Base-by-base conservation (phyloP, 805 yeast species). In the Lachancea lanzarotensis region DNA sequence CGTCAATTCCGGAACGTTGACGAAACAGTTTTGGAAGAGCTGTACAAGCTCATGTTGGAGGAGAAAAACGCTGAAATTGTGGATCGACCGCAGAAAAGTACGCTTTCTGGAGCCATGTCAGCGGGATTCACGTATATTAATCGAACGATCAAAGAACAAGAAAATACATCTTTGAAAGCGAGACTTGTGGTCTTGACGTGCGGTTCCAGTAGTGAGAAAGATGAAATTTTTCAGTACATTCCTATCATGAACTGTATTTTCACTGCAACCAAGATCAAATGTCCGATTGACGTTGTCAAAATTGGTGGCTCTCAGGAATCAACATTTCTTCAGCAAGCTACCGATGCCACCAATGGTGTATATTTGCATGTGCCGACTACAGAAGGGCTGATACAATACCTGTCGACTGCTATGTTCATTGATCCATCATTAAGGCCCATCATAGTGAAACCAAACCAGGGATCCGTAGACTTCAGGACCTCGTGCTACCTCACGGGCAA, bases 221-320 rank as follows among this genome's bases (percentile, higher is more conserved):
- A 87, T 54, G 81, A 79, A 45, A 79, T 88, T 4, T 70, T 87
- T 42, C 87, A 86, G 46, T 95, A 93, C 62, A 86, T 91, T 36
- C 85, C 97, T 3, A 81, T 88, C 36, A 93, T 93, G 98, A 93
- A 93, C 64, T 76, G 93, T 48, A 91, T 93, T 26, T 93, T 93
- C 67, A 91, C 97, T 0, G 96, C 98, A 0, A 96, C 93, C 54
- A 91, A 90, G 63, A 76, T 84, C 84, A 82, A 81, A 54, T 78
- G 90, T 15, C 84, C 96, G 2, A 80, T 93, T 18, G 98, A 93
- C 63, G 90, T 90, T 11, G 91, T 95, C 48, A 89, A 90, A 57
- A 68, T 93, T 25, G 67, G 67, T 25, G 67, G 65, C 7, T 44
- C 52, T 10, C 52, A 56, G 36, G 78, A 78, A 50, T 81, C 95